phyloP scores from a whole-genome alignment of 495 filamentous ascomycete species.

The Ascobolus immersus region DNA sequence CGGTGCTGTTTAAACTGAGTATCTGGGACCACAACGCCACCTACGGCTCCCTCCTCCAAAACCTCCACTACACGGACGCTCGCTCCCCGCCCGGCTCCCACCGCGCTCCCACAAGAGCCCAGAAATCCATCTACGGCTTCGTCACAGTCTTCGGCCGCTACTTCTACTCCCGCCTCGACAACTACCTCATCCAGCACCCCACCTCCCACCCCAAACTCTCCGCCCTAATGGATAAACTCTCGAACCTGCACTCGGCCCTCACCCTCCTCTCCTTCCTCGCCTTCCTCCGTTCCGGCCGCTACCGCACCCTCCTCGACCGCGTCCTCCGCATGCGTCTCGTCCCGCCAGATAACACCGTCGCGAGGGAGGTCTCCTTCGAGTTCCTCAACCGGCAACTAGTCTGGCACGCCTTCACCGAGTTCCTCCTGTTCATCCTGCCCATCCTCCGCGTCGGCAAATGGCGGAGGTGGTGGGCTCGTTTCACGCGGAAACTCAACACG shows the following conservation, averaged over 20 bases:
- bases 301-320: constrained; percentile 74
- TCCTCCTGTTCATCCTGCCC: constrained; percentile 81
- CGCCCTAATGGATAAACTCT: constrained; percentile 38
- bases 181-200: constrained; percentile 13
- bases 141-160: constrained; percentile 74
- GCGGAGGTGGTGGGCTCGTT: constrained; percentile 64
- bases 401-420: constrained; percentile 98
- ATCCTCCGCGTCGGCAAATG: constrained; percentile 81
- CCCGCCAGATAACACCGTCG: constrained; percentile 54
- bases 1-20: constrained; percentile 71
- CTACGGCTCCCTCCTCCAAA: constrained; percentile 81
- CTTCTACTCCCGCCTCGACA: constrained; percentile 8
- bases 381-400: constrained; percentile 94
- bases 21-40: constrained; percentile 92
- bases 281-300: constrained; percentile 71
- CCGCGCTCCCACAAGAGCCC: constrained; percentile 39
- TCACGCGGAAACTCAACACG: constrained; percentile 45
- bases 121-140: constrained; percentile 64
- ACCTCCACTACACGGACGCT: constrained; percentile 70
- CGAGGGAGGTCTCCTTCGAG: constrained; percentile 81
- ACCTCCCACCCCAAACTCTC: constrained; percentile 18
- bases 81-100: constrained; percentile 34
- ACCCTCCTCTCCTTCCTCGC: constrained; percentile 66
- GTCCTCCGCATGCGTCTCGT: constrained; percentile 64
- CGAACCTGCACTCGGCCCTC: constrained; percentile 49